Evolutionary conservation across 2,329 filamentous ascomycete species (phyloP), one percentile per base, ranked within the genome.

Genomic region (Diaporthe amygdali): DNA sequence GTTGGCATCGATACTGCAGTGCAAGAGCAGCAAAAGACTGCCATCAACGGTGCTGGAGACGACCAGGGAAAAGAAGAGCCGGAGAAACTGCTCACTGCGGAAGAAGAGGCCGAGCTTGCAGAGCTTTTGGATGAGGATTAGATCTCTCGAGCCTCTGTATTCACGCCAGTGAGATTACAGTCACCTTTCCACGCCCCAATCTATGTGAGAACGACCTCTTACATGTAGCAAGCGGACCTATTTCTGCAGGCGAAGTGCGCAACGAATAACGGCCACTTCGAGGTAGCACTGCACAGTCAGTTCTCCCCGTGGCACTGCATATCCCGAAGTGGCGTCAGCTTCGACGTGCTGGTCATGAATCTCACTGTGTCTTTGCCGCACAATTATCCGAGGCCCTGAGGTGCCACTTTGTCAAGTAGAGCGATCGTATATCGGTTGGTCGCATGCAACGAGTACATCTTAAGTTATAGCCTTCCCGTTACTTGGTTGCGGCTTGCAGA

Each of bases 91-190:
- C 84, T 98, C 81, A 97, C 95, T 6, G 92, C 90, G 15, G 96
- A 98, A 76, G 96, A 99, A 80, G 96, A 98, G 82, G 74, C 93
- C 5, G 96, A 98, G 81, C 85, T 99, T 74, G 95, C 94, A 17
- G 96, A 95, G 74, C 83, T 99, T 79, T 94, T 99, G 94, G 94
- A 92, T 70, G 92, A 94, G 73, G 91, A 94, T 74, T 87, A 81
- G 74, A 39, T 17, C 25, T 20, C 27, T 4, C 25, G 20, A 44
- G 25, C 34, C 20, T 22, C n/a, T 8, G 49, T 14, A 68, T 30
- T 20, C 61, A 51, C 5, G 5, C 14, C 15, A 12, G n/a, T 46
- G 63, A 27, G 20, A 34, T 32, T 41, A 63, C 39, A 25, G 32
- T 41, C 12, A 7, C 39, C 22, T 22, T 27, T 47, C 20, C 37